Evolutionary conservation across 2,329 filamentous ascomycete species (phyloP).

Genomic region (Colletotrichum simmondsii): DNA sequence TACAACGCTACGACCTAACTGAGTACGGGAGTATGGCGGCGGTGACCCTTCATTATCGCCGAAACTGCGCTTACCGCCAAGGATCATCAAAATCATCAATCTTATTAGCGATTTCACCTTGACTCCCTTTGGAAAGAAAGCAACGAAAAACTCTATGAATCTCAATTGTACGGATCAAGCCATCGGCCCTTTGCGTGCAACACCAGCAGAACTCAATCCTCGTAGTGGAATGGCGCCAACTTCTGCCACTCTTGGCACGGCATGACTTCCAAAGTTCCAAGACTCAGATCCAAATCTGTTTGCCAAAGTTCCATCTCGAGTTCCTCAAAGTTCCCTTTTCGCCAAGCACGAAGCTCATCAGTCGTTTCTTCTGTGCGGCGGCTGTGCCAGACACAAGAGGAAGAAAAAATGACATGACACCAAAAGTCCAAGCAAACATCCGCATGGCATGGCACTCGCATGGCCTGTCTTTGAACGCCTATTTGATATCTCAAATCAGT

Average conservation of each 20-base stretch:
- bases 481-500: neutral
- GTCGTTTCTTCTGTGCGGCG: neutral
- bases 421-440: neutral
- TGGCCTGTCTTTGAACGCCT: neutral
- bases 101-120: neutral
- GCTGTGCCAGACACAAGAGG: neutral
- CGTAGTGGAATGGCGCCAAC: neutral
- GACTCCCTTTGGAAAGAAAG: neutral
- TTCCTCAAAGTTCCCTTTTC: neutral
- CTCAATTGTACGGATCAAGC: neutral
- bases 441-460: neutral
- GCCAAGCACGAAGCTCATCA: slow-evolving; percentile 1
- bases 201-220: slow-evolving; percentile 23
- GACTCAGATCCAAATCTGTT: no score
- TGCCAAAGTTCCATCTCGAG: neutral
- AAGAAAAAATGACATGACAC: neutral
- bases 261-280: neutral
- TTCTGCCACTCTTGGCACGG: neutral
- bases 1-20: neutral
- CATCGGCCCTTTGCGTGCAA: neutral
- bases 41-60: neutral
- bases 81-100: neutral
- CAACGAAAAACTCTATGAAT: neutral
- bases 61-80: slow-evolving; percentile 7
- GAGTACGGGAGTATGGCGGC: no score